Evolutionary conservation across 495 filamentous ascomycete genomes (phyloP).

Genomic region (Cetradonia linearis): DNA sequence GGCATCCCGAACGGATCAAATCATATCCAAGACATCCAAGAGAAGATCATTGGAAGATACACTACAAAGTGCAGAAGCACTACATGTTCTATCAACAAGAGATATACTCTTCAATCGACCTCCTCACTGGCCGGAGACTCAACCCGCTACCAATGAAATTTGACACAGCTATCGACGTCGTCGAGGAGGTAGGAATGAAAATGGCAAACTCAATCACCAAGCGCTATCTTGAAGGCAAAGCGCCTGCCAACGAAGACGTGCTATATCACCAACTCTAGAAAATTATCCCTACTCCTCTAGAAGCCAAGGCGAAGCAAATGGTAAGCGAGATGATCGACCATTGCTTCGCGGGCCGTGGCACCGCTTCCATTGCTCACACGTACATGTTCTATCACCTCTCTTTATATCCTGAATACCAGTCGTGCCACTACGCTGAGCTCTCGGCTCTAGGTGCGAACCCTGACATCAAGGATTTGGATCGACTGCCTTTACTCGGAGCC

Average conservation of each 20-base stretch:
- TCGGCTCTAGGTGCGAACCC: not conserved
- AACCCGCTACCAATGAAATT: not conserved
- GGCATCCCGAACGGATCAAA: not conserved
- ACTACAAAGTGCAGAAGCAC: no score
- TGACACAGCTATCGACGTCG: not conserved
- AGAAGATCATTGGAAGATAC: not conserved
- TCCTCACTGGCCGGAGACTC: not conserved
- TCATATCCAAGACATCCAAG: not conserved
- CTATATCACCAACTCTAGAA: not conserved
- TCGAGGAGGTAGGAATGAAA: not conserved
- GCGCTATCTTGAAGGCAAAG: not conserved
- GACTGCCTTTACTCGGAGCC: not conserved
- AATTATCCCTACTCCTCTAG: not conserved
- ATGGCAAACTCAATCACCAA: not conserved
- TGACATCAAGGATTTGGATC: not conserved
- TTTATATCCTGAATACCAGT: not conserved
- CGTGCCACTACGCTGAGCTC: not conserved
- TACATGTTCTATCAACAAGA: not conserved
- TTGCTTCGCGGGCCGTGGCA: not conserved
- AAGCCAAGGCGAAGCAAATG: not conserved
- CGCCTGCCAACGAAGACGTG: not conserved
- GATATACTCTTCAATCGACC: not conserved
- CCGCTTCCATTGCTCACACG: not conserved
- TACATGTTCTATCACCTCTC: not conserved
- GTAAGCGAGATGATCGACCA: not conserved